Conservation (phyloP, 768 basidiomycete genomes). For the Serendipita sp. region DNA sequence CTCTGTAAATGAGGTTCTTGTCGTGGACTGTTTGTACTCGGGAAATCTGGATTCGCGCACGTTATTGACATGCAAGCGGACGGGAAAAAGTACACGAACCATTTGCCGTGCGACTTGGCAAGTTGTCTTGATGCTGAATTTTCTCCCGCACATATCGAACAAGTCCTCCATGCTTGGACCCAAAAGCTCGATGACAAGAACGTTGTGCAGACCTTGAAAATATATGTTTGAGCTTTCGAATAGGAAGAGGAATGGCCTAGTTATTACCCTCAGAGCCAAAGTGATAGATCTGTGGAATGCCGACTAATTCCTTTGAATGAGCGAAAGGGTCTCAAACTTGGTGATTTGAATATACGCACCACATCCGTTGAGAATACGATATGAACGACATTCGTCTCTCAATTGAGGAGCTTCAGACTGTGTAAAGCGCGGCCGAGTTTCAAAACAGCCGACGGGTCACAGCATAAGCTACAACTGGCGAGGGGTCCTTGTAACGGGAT, state of each 20-base stretch:
- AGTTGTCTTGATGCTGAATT: slow-evolving; percentile 95
- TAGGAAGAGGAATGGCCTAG: neutral
- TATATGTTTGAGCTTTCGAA: no score
- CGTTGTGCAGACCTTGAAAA: slow-evolving; percentile 62
- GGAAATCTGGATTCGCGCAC: slow-evolving; percentile 45
- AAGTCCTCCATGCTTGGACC: slow-evolving; percentile 95
- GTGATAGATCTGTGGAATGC: slow-evolving; percentile 98
- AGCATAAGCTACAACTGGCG: neutral
- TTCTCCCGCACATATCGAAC: slow-evolving; percentile 98
- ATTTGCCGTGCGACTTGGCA: slow-evolving; percentile 99
- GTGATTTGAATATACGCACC: slow-evolving; percentile 39
- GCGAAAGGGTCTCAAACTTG: neutral
- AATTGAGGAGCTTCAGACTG: slow-evolving; percentile 93
- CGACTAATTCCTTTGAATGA: slow-evolving; percentile 36
- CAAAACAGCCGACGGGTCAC: neutral
- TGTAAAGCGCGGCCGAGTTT: slow-evolving; percentile 11
- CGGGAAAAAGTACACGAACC: slow-evolving; percentile 30
- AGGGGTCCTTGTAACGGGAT: neutral
- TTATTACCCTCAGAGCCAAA: slow-evolving; percentile 82
- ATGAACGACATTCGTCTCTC: slow-evolving; percentile 95
- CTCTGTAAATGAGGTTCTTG: slow-evolving; percentile 98
- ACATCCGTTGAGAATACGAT: slow-evolving; percentile 79
- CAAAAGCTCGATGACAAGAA: slow-evolving; percentile 94
- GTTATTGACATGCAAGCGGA: neutral
- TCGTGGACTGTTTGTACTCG: slow-evolving; percentile 98